Evolutionary conservation across 1,139 yeast genomes (phyloP), one percentile per base, ranked within the genome.

Genomic region (Zygosaccharomyces sapae): DNA sequence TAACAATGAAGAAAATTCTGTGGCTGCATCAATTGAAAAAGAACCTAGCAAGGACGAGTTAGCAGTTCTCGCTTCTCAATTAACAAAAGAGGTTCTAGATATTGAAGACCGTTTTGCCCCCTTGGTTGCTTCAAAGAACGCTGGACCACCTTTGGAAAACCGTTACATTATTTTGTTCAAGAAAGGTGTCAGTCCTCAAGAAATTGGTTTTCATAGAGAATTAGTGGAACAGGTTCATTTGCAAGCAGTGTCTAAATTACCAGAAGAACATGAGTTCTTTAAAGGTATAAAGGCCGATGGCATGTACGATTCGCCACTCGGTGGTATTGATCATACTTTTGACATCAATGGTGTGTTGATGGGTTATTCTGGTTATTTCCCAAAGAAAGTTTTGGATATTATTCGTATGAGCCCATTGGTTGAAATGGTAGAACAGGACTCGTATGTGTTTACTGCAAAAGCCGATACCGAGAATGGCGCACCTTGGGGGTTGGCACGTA

Each of bases 401-500:
- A 79, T 92, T 58, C 81, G 90, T 62, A 71, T 74, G 55, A 79
- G 80, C 63, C 89, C 90, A n/a, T 73, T 77, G 49, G 88, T 89
- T 48, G 80, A 81, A 42, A 81, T 79, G 59, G 81, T 89, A 53
- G 97, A 89, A 74, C 74, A 75, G 56, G 96, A 89, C 68, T 84
- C 95, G 4, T 71, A 77, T 54, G 96, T 89, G 45, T 71, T 75
- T 56, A 79, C 90, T 44, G 70, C 73, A 51, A 85, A 83, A 58
- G 79, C 80, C 56, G 73, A 75, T 45, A 71, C 78, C 51, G 92
- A 88, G 73, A 81, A 81, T 62, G 88, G 88, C 57, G 92, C 96
- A 41, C 96, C 96, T 49, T 89, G 97, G 97, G 97, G 97, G 61
- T 77, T 90, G 59, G 94, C 97, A 41, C 83, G 98, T 73, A 80